Conservation (phyloP, 345 rosid species). For the Salix dunnii region DNA sequence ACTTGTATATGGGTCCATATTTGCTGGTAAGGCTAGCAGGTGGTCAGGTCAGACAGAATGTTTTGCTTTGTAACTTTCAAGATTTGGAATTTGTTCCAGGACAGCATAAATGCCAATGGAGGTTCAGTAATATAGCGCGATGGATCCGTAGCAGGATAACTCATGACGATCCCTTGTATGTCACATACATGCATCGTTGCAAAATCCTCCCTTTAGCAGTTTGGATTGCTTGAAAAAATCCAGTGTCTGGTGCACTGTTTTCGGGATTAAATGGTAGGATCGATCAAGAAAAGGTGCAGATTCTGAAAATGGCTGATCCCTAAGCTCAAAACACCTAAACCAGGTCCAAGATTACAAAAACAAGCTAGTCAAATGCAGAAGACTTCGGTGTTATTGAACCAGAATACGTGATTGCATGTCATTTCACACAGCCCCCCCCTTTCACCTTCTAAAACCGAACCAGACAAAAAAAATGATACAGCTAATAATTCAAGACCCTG, state of each 20-base stretch:
- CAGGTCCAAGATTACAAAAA: not conserved
- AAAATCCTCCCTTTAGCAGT: not conserved
- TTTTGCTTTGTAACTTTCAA: conserved; percentile 2
- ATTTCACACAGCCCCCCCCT: not conserved
- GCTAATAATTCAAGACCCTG: not conserved
- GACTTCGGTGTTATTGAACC: not conserved
- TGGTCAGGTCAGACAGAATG: conserved; percentile 18
- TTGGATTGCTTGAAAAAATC: too few species aligned
- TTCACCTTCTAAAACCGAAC: not conserved
- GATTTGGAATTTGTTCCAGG: conserved; percentile 16
- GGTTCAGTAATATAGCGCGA: not conserved
- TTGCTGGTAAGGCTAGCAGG: not conserved
- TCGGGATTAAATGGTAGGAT: too few species aligned
- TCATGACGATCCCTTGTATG: conserved; percentile 6
- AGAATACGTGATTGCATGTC: not conserved
- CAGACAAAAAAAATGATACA: conserved; percentile 2
- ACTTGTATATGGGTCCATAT: too few species aligned
- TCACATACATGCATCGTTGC: conserved; percentile 35
- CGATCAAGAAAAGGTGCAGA: not conserved
- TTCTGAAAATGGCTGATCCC: not conserved
- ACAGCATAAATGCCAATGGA: conserved; percentile 7
- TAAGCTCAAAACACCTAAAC: not conserved
- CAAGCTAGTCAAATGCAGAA: not conserved
- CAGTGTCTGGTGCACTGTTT: too few species aligned
- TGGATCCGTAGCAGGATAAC: conserved; percentile 12